A percentile compares a stretch with the other conserved stretches of the same genome.
These are phyloP conservation scores for Malassezia sp. DNA, from an alignment of 1,284 basidiomycete species.

Conservation along the genomic window DNA sequence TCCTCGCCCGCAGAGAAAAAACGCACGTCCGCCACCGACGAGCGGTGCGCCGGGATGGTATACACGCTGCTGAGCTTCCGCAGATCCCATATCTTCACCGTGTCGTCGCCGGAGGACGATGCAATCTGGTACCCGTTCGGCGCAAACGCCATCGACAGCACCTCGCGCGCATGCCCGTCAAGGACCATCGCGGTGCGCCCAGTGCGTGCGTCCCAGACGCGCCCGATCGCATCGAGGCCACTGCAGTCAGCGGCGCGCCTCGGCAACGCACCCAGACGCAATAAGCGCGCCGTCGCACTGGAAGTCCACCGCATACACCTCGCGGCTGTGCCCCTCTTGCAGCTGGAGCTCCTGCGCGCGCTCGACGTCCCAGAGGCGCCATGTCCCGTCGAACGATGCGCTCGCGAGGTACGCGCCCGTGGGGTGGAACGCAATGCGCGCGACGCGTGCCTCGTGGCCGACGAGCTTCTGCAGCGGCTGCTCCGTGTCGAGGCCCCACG, in stretches of 20 bases:
- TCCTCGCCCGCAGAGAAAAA: conserved; percentile 57
- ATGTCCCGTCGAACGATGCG: conserved; percentile 95
- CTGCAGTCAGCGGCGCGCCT: conserved; percentile 49
- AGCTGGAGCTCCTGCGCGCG: conserved; percentile 69
- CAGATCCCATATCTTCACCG: conserved; percentile 96
- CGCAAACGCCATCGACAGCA: conserved; percentile 81
- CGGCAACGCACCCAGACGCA: conserved; percentile 79
- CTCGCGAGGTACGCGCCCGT: conserved; percentile 83
- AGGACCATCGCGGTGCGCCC: conserved; percentile 95
- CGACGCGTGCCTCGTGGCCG: conserved; percentile 82
- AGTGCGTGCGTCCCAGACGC: conserved; percentile 91
- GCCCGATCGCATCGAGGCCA: conserved; percentile 88
- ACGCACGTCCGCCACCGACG: conserved; percentile 83
- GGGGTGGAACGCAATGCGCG: conserved; percentile 88
- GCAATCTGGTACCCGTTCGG: conserved; percentile 96
- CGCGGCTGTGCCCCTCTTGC: conserved; percentile 95
- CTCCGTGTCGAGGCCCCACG: conserved; percentile 64
- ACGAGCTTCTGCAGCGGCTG: conserved; percentile 67
- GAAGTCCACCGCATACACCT: conserved; percentile 88
- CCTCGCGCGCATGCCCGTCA: conserved; percentile 89
- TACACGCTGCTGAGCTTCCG: conserved; percentile 80
- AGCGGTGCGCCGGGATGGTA: conserved; percentile 89
- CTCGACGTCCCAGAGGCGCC: conserved; percentile 87
- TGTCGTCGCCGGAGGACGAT: conserved; percentile 91
- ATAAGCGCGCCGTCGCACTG: conserved; percentile 86